Percentiles rank a stretch among this genome's conserved stretches.
These are phyloP conservation scores for Moringa oleifera DNA, from an alignment of 345 rosid genomes.

Conservation along the genomic window DNA sequence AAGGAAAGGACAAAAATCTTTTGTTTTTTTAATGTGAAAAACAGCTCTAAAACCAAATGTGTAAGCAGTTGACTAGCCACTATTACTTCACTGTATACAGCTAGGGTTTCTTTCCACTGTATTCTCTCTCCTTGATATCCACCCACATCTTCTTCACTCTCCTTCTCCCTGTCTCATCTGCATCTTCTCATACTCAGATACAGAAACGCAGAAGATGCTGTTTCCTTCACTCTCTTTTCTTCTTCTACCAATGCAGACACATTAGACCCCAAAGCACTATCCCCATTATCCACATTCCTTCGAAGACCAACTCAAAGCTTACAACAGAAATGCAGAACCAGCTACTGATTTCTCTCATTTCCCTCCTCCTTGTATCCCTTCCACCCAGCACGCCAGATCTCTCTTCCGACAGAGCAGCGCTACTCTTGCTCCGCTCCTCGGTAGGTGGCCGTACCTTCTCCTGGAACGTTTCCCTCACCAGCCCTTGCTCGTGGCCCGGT, in stretches of 20 bases:
- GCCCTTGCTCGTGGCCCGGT: constrained; percentile 88
- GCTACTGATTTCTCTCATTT: not conserved
- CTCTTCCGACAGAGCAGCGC: constrained; percentile 71
- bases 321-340: not conserved
- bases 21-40: too few species aligned
- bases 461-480: constrained; percentile 47
- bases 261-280: not conserved
- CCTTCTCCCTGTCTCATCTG: not conserved
- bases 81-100: not conserved
- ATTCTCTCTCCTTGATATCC: not conserved
- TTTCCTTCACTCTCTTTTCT: constrained; percentile 8
- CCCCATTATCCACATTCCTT: not conserved
- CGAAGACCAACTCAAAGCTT: not conserved
- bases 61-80: constrained; percentile 16
- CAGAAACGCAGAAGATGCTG: not conserved
- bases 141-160: not conserved
- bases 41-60: not conserved
- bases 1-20: not conserved
- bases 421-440: constrained; percentile 67
- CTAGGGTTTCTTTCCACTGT: constrained; percentile 16
- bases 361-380: constrained; percentile 22
- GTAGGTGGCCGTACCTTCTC: constrained; percentile 78
- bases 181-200: not conserved
- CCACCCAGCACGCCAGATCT: constrained; percentile 48
- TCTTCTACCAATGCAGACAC: not conserved